These are phyloP conservation scores for Bipolaris gigantea DNA, from an alignment of 2,329 filamentous ascomycete genomes.

Conservation along the genomic window DNA sequence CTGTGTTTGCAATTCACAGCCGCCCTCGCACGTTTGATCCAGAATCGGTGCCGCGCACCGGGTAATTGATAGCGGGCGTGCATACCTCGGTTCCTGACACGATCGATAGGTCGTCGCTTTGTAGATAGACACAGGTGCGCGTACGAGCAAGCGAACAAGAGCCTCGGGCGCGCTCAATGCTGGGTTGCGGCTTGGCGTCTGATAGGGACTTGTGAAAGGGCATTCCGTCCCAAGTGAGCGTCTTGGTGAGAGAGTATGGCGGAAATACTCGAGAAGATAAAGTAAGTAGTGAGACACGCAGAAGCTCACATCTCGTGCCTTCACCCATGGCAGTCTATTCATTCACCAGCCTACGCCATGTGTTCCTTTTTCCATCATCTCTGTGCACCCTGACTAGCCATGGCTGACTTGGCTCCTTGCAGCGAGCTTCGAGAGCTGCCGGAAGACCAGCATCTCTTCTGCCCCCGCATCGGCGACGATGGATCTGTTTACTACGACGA, in stretches of 20 bases:
- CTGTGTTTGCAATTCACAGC: not conserved
- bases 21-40: not conserved
- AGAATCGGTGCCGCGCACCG: not conserved
- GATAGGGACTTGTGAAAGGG: slow-evolving; percentile 7
- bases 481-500: slow-evolving; percentile 49
- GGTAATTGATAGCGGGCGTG: slow-evolving; percentile 2
- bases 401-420: slow-evolving; percentile 24
- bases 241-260: slow-evolving; percentile 30
- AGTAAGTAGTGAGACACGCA: slow-evolving; percentile 27
- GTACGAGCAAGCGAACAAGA: slow-evolving; percentile 3
- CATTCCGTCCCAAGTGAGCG: slow-evolving; percentile 2
- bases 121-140: slow-evolving; percentile 14
- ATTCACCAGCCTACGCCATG: not conserved
- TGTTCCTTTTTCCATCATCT: not conserved
- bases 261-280: slow-evolving; percentile 40
- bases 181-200: slow-evolving; percentile 10
- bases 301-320: not conserved
- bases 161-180: slow-evolving; percentile 13
- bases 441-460: slow-evolving; percentile 52
- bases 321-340: not conserved
- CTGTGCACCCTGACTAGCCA: slow-evolving; percentile 4
- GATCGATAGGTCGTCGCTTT: slow-evolving; percentile 9
- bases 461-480: slow-evolving; percentile 47
- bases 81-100: slow-evolving; percentile 1
- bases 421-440: slow-evolving; percentile 46